These are phyloP conservation scores for Mycena indigotica DNA, from an alignment of 768 basidiomycete genomes.

Conservation along the genomic window DNA sequence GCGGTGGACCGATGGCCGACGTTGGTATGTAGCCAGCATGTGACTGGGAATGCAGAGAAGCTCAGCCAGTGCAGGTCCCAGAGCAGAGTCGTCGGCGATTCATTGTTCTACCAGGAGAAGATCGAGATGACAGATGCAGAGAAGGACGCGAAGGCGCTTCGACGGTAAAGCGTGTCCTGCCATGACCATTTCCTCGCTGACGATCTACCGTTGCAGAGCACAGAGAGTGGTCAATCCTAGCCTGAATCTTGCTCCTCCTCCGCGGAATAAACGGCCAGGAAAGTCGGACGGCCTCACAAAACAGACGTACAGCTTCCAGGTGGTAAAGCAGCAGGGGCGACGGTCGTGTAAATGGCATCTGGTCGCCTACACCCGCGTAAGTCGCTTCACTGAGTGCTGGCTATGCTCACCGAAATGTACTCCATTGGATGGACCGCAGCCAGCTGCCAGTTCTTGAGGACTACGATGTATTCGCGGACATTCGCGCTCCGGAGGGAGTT, in stretches of 20 bases:
- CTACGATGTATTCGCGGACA: constrained; percentile 50
- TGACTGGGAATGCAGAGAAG: constrained; percentile 5
- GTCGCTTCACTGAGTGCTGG: constrained; percentile 12
- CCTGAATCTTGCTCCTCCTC: constrained; percentile 41
- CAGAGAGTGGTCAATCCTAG: constrained; percentile 47
- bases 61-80: constrained; percentile 51
- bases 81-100: constrained; percentile 62
- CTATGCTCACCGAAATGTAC: neutral
- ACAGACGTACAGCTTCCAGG: constrained; percentile 62
- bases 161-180: constrained; percentile 14
- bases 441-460: constrained; percentile 53
- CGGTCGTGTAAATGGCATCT: constrained; percentile 57
- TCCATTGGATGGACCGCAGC: constrained; percentile 49
- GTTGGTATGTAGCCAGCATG: constrained; percentile 40
- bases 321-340: constrained; percentile 42
- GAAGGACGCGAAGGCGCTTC: constrained; percentile 54
- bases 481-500: constrained; percentile 51
- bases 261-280: constrained; percentile 53
- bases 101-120: constrained; percentile 61
- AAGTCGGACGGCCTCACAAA: constrained; percentile 61
- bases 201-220: constrained; percentile 32
- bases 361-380: constrained; percentile 56
- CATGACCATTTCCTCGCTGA: neutral
- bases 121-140: constrained; percentile 59
- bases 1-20: constrained; percentile 62